Evolutionary conservation across 306 rosid genomes (phyloP), one percentile per base, ranked within the genome.

Genomic region (Castanospermum australe): DNA sequence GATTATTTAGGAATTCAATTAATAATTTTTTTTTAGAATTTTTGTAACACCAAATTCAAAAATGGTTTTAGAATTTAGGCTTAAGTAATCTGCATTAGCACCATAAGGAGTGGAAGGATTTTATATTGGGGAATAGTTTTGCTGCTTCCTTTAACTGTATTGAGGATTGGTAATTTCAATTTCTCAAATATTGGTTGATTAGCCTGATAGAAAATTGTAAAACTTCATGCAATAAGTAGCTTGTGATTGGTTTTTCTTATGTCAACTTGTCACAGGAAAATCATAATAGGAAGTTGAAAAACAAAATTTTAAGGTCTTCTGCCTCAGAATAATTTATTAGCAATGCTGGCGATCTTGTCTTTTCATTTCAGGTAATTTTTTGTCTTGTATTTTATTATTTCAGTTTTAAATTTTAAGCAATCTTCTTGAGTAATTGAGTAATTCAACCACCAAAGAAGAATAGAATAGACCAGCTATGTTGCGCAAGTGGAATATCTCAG

Each of bases 211-310:
- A 56, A 47, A 56, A 18, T 61, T 32, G 3, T 47, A 6, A 47
- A 22, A 47, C n/a, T 12, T 38, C 32, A 18, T 63, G 59, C 64
- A 64, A 59, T 63, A 47, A 80, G 42, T 75, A 22, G 56, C 60
- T 22, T 0, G 14, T 50, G 73, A 44, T 74, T 73, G 41, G 25
- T 65, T 87, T 35, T 51, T 75, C 21, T 70, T 48, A 57, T 66
- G 28, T 50, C 48, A 11, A 42, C 17, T 38, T 67, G 68, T 80
- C 45, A 51, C 90, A 95, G 99, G 99, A 95, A 89, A 87, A 44
- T 77, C 89, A 77, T 51, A 92, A 89, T 71, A 88, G 94, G 86
- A 93, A 87, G 88, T 85, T 95, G 80, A 87, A 81, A 79, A 84
- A 83, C 73, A 95, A 85, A 90, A 79, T 83, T 84, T 75, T 90